Conservation (phyloP, 495 filamentous ascomycete species). For the Cercophora scortea region DNA sequence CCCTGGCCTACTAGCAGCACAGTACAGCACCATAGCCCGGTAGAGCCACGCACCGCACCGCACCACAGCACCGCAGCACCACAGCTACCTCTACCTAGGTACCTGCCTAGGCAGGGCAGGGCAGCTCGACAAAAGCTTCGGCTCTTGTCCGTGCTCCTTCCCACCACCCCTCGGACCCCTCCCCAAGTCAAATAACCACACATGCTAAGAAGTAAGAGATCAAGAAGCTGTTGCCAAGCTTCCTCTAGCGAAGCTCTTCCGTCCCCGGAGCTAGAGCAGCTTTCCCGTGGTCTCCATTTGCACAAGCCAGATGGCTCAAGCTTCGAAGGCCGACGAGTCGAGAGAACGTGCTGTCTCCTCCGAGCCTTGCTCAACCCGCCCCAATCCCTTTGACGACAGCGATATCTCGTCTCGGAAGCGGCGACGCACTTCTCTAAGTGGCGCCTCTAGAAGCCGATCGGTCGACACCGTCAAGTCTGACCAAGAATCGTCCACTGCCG, state of each 20-base stretch:
- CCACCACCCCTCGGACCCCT: background rate
- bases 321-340: constrained; percentile 39
- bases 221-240: constrained; percentile 28
- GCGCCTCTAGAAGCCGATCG: constrained; percentile 33
- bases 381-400: constrained; percentile 49
- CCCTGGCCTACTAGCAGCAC: no score
- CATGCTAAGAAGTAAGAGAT: constrained; percentile 24
- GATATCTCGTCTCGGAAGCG: constrained; percentile 46
- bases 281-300: constrained; percentile 11
- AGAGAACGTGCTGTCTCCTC: constrained; percentile 51
- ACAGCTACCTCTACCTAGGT: no score
- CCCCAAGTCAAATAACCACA: constrained; percentile 6
- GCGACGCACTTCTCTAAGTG: constrained; percentile 36
- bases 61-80: no score
- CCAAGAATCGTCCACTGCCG: constrained; percentile 10
- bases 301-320: constrained; percentile 46
- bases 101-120: background rate
- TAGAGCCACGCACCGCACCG: no score
- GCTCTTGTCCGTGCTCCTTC: background rate
- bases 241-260: constrained; percentile 25
- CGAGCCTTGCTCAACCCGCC: constrained; percentile 50
- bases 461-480: constrained; percentile 28
- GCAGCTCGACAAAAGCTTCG: background rate
- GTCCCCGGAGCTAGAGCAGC: constrained; percentile 19
- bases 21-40: no score